Conservation (phyloP, 163 green algal genomes). For the Trebouxia gelatinosa region DNA sequence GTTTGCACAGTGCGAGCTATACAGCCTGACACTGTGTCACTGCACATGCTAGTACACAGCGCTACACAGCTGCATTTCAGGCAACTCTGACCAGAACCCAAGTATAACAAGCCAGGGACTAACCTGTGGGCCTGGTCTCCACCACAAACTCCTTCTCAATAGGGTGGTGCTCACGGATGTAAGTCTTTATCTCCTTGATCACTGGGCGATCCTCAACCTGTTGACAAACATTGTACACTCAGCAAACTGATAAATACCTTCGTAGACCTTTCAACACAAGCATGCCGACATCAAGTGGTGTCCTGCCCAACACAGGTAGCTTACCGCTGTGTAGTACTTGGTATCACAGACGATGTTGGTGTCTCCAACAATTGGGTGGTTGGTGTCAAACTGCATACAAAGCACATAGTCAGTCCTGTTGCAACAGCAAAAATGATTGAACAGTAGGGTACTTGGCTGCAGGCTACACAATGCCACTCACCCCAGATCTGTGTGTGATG, state of each 20-base stretch:
- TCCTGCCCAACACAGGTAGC: too few relatives aligned
- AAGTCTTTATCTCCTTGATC: constrained; percentile 29
- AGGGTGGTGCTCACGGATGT: constrained; percentile 32
- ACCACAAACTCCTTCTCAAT: constrained; percentile 41
- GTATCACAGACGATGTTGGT: constrained; percentile 10
- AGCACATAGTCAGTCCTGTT: not conserved
- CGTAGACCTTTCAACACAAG: too few relatives aligned
- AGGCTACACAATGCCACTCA: not conserved
- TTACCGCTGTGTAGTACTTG: constrained; percentile 22
- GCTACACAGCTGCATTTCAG: not conserved
- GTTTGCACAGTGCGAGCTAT: too few relatives aligned
- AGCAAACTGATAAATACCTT: too few relatives aligned
- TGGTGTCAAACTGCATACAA: constrained; percentile 1
- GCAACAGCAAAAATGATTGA: not conserved
- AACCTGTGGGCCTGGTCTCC: constrained; percentile 31
- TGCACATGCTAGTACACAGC: not conserved
- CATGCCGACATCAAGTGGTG: too few relatives aligned
- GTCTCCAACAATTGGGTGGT: constrained; percentile 22
- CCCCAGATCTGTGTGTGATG: not conserved
- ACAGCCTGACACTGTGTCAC: too few relatives aligned
- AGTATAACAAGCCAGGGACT: not conserved
- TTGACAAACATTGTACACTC: not conserved
- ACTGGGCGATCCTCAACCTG: constrained; percentile 34
- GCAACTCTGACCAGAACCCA: not conserved
- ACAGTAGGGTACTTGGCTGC: not conserved